Base-by-base conservation (phyloP, 2,329 filamentous ascomycete genomes). In the Thielaviopsis musarum region DNA sequence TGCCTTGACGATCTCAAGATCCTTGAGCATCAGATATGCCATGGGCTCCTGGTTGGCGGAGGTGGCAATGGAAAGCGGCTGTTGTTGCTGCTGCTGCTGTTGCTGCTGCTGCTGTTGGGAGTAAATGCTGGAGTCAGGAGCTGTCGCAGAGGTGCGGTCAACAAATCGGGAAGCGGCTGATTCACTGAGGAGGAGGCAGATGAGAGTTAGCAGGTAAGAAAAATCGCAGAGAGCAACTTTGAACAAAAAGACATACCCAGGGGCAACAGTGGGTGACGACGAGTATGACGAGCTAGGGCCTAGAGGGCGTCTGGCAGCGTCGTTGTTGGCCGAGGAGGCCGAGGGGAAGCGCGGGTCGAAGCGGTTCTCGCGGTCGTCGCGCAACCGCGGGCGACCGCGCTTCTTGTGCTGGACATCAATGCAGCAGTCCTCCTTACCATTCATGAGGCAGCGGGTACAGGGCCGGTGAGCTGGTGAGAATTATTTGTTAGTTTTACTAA, bases 401-500 rank as follows among this genome's bases (percentile, higher is more conserved):
- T 91, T 93, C 71, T 91, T 93, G 71, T 93, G 88, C 67, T 89
- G 85, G 38, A 93, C 87, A 70, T 93, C 88, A 65, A 88, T 76
- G 67, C 88, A 93, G 7, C 83, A 78, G 61, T 90, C 86, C 75
- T 91, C 77, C 66, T 91, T 93, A 62, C 86, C 85, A 67, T 88
- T 88, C 66, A 82, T 82, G 38, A 86, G 73, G 68, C 88, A 93
- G 67, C 88, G 80, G 28, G 84, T 84, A 68, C 88, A 93, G 28
- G 88, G 88, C 60, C 88, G 78, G 70, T 88, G 84, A 56, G 86
- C 83, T 85, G 67, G 67, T 64, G 38, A 41, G 53, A 52, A 45
- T 19, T 26, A 52, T 48, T 53, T 21, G 58, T 55, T 22, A 56
- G 54, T 56, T 24, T 24, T 45, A 7, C 38, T 45, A 45, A 41